A percentile compares a stretch with the other conserved stretches of the same genome.
These are phyloP conservation scores for Erythrophleum fordii DNA, from an alignment of 306 rosid genomes.

Conservation along the genomic window DNA sequence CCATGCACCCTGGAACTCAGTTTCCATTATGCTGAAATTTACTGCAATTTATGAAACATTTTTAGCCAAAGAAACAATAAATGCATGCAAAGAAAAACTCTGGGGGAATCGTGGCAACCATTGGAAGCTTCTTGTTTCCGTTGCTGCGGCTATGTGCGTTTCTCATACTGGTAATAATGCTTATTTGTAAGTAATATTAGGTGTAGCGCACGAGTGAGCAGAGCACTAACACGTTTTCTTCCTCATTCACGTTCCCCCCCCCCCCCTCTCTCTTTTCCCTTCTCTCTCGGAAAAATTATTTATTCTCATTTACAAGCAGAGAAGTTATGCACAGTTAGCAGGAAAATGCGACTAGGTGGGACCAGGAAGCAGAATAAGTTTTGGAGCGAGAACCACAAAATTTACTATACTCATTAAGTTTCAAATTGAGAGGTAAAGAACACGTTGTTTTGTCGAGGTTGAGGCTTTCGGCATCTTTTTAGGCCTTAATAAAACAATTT, in stretches of 20 bases:
- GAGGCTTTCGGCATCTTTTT: neutral
- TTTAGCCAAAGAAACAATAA: neutral
- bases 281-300: neutral
- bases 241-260: too few relatives aligned
- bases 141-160: neutral
- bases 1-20: neutral
- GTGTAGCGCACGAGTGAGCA: neutral
- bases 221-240: neutral
- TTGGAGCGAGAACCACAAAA: neutral
- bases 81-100: neutral
- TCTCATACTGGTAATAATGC: neutral
- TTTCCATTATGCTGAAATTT: neutral
- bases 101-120: neutral
- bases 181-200: neutral
- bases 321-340: neutral
- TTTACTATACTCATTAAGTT: neutral
- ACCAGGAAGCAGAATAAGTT: neutral
- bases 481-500: neutral
- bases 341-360: too few relatives aligned
- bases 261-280: neutral
- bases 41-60: neutral
- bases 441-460: neutral
- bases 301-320: neutral
- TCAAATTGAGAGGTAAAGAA: neutral
- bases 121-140: neutral